phyloP scores from a whole-genome alignment of 371 early-diverging fungal species.

The Sporodiniella umbellata region DNA sequence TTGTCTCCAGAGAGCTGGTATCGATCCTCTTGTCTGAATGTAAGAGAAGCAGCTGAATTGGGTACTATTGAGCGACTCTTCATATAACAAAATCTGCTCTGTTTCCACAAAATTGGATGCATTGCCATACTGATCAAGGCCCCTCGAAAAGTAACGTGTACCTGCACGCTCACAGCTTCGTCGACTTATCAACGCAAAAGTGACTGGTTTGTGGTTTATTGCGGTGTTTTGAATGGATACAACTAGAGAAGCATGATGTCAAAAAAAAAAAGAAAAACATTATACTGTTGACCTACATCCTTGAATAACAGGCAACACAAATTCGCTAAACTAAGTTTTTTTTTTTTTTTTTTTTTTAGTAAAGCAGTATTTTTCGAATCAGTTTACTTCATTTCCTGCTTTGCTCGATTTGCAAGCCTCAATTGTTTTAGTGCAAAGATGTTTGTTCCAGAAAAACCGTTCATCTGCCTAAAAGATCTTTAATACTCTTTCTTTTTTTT shows the following conservation, averaged over 20 bases:
- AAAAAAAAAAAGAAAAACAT: not conserved
- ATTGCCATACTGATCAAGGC: slow-evolving; percentile 88
- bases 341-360: not conserved
- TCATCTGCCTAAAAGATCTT: slow-evolving; percentile 63
- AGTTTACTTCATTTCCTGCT: slow-evolving; percentile 34
- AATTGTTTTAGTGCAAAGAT: slow-evolving; percentile 62
- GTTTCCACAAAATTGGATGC: slow-evolving; percentile 98
- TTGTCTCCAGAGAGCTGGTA: slow-evolving; percentile 97
- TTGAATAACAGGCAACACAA: slow-evolving; percentile 87
- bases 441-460: slow-evolving; percentile 89
- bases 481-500: not conserved
- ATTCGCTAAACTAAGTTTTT: slow-evolving; percentile 55
- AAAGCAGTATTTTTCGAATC: not conserved
- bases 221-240: slow-evolving; percentile 42
- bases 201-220: slow-evolving; percentile 57
- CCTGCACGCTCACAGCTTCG: slow-evolving; percentile 72
- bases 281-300: slow-evolving; percentile 65
- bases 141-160: slow-evolving; percentile 93
- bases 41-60: slow-evolving; percentile 53
- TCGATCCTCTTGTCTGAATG: slow-evolving; percentile 96
- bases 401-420: slow-evolving; percentile 14
- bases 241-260: slow-evolving; percentile 37
- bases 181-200: slow-evolving; percentile 78
- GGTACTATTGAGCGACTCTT: slow-evolving; percentile 18
- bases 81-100: slow-evolving; percentile 81